phyloP scores from a whole-genome alignment of 805 yeast species.

The Hanseniaspora pseudoguilliermondii region DNA sequence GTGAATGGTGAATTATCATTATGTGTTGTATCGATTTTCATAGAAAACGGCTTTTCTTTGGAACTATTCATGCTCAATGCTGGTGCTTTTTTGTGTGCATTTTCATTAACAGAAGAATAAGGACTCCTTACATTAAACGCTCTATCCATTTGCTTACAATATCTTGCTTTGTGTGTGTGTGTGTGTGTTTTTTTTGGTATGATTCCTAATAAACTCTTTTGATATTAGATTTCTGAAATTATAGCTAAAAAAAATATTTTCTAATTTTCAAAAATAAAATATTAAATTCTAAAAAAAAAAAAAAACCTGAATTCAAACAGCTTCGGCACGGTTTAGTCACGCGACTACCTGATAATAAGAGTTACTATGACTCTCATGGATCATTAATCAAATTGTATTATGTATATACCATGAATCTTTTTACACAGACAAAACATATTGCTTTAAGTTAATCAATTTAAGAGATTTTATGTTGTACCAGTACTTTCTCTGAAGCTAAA shows the following conservation, averaged over 20 bases:
- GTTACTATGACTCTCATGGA: too few species aligned
- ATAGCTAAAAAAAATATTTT: too few species aligned
- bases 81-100: neutral
- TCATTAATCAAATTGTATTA: too few species aligned
- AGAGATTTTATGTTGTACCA: too few species aligned
- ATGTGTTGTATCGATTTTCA: neutral
- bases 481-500: too few species aligned
- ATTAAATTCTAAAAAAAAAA: neutral
- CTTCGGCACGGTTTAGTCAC: too few species aligned
- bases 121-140: slow-evolving; percentile 10
- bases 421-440: too few species aligned
- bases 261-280: too few species aligned
- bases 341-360: too few species aligned
- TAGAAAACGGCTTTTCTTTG: neutral
- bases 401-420: too few species aligned
- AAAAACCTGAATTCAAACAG: neutral
- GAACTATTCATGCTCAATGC: neutral
- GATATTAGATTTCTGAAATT: too few species aligned
- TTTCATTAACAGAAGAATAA: slow-evolving; percentile 3
- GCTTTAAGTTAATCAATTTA: too few species aligned
- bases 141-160: neutral
- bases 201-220: neutral
- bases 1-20: neutral
- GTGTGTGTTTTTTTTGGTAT: neutral
- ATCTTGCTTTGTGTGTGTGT: neutral